phyloP scores from a whole-genome alignment of 441 rosid genomes.

The Aleurites moluccanus region DNA sequence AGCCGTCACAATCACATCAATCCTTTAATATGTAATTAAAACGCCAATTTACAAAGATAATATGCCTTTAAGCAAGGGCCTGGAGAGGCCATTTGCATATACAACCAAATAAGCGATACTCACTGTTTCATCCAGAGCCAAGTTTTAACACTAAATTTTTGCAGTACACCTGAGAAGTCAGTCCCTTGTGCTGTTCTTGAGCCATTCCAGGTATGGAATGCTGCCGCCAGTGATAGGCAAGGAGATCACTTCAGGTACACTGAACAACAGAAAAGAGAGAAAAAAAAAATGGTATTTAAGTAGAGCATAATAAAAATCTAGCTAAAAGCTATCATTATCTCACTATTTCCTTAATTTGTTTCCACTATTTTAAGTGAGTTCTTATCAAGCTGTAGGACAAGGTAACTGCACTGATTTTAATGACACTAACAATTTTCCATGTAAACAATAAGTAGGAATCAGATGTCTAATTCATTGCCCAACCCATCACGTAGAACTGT shows the following conservation, averaged over 20 bases:
- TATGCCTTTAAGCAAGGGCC: neutral
- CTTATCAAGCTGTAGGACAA: neutral
- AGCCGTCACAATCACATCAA: neutral
- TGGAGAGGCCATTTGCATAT: slow-evolving; percentile 1
- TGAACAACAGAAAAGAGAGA: slow-evolving; percentile 24
- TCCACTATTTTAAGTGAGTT: neutral
- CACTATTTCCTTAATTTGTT: neutral
- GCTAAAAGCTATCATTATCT: neutral
- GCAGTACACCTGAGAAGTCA: slow-evolving; percentile 32
- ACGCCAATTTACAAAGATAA: neutral
- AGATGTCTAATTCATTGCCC: neutral
- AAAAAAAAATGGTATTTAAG: neutral
- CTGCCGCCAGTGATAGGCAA: slow-evolving; percentile 82
- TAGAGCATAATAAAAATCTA: neutral
- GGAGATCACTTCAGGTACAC: slow-evolving; percentile 86
- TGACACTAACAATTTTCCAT: neutral
- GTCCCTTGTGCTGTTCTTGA: slow-evolving; percentile 76
- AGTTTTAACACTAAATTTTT: neutral
- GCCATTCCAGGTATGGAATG: slow-evolving; percentile 74
- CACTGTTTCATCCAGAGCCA: neutral
- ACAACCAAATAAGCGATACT: neutral
- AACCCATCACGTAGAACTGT: neutral
- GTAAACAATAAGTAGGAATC: neutral
- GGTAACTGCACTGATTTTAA: neutral
- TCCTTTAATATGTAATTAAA: neutral